Evolutionary conservation across 768 basidiomycete species (phyloP).

Genomic region (Daedaleopsis nitida): DNA sequence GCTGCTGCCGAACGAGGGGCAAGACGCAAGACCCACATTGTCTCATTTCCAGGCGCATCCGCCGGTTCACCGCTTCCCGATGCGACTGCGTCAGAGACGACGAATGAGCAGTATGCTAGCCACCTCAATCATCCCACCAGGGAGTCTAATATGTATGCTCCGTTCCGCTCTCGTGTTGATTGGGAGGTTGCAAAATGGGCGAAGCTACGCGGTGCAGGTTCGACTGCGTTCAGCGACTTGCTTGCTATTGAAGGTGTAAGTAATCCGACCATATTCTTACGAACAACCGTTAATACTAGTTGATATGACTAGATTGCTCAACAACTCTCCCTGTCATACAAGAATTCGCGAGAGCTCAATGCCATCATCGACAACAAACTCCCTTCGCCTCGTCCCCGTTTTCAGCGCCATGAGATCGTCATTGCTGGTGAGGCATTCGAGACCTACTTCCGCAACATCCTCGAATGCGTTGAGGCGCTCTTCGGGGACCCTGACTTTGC

Average conservation of each 20-base stretch:
- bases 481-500: slow-evolving; percentile 38
- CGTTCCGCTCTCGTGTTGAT: slow-evolving; percentile 38
- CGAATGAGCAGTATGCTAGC: not conserved
- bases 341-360: slow-evolving; percentile 34
- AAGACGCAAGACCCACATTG: not conserved
- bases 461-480: slow-evolving; percentile 39
- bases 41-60: too few relatives aligned
- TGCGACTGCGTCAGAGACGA: not conserved
- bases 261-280: slow-evolving; percentile 4
- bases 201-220: slow-evolving; percentile 37
- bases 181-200: slow-evolving; percentile 46
- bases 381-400: slow-evolving; percentile 27
- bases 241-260: slow-evolving; percentile 40
- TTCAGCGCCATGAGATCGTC: slow-evolving; percentile 28
- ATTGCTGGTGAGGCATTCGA: slow-evolving; percentile 35
- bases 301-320: slow-evolving; percentile 11
- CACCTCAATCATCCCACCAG: not conserved
- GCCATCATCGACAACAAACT: slow-evolving; percentile 34
- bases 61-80: not conserved
- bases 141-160: slow-evolving; percentile 24
- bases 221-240: slow-evolving; percentile 41
- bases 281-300: not conserved
- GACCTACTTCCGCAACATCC: slow-evolving; percentile 36
- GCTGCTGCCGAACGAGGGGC: too few relatives aligned
- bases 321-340: slow-evolving; percentile 37